Evolutionary conservation across 768 basidiomycete genomes (phyloP).

Genomic region (Russula ochroleuca): DNA sequence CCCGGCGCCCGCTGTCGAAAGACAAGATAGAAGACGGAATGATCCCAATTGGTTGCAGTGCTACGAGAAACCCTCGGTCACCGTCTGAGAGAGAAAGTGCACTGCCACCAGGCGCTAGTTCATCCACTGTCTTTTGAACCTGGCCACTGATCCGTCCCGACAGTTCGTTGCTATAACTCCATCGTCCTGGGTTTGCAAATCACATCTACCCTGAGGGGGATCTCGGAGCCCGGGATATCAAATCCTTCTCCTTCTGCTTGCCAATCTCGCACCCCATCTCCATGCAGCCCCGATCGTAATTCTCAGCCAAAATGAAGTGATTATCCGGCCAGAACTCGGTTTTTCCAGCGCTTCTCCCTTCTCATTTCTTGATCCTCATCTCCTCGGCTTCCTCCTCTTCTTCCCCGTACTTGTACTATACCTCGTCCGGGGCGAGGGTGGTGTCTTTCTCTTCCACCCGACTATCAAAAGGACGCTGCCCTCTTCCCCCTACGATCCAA

Average conservation of each 20-base stretch:
- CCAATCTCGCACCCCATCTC: neutral
- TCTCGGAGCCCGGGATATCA: constrained; percentile 9
- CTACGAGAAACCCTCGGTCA: neutral
- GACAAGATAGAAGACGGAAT: neutral
- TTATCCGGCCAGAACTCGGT: constrained; percentile 18
- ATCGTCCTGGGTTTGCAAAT: neutral
- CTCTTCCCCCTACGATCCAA: constrained; percentile 12
- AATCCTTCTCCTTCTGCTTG: neutral
- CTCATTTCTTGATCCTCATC: constrained; percentile 1
- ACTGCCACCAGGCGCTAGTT: constrained; percentile 22
- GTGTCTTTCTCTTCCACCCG: neutral
- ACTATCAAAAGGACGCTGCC: constrained; percentile 13
- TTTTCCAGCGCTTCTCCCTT: constrained; percentile 9
- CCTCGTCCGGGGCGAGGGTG: constrained; percentile 19
- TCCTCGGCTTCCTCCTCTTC: neutral
- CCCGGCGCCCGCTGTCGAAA: neutral
- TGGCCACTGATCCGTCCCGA: constrained; percentile 8
- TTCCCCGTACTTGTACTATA: constrained; percentile 6
- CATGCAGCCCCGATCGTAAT: constrained; percentile 20
- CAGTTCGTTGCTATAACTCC: constrained; percentile 25
- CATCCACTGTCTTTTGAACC: neutral
- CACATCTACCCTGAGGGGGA: constrained; percentile 4
- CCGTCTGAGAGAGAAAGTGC: constrained; percentile 14
- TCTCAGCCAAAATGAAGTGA: constrained; percentile 16
- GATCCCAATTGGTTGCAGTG: neutral